Evolutionary conservation across 139 green algal species (phyloP), one percentile per base, ranked within the genome.

Genomic region (Tetradesmus obliquus): DNA sequence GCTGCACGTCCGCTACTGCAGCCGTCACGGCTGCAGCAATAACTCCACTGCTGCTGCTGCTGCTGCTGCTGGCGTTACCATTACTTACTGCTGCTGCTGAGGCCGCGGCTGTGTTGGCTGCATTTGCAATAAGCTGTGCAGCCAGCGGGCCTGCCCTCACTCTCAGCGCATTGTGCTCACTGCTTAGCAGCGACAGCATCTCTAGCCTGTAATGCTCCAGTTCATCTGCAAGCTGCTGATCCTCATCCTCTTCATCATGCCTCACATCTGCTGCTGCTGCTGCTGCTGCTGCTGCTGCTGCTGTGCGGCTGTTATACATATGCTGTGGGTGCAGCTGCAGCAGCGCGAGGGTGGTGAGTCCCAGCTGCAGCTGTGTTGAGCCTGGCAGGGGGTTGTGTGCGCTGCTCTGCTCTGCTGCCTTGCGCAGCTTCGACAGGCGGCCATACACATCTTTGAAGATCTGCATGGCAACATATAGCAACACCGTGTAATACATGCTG

Each of bases 311-410:
- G 86, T 32, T 62, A 13, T 74, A 83, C 53, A 71, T 51, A 22
- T 51, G 71, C 54, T 83, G 71, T 53, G 86, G 86, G 55, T 84
- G 69, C 86, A 90, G 86, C 71, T 72, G 86, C 71, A 90, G 86
- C 71, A 90, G 86, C 10, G 86, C 51, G 3, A 57, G 8, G 13
- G 53, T 83, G 20, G 86, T 90, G 8, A 90, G 69, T 1, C 53
- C 86, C 54, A 90, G 71, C 53, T 90, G 86, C 5, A 90, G 51
- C 86, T 90, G 86, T 55, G 86, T 90, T 10, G 86, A 51, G 19
- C 54, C 55, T 3, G 86, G 71, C 1, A 90, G 71, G 2, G 51
- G 86, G 86, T 84, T 90, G 71, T 89, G 85, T 3, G 19, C 72
- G 8, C 5, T n/a, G 3, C 57, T 15, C 12, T 19, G 53, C 17